Conservation (phyloP, 805 yeast species). For the Clavispora vitiphila region DNA sequence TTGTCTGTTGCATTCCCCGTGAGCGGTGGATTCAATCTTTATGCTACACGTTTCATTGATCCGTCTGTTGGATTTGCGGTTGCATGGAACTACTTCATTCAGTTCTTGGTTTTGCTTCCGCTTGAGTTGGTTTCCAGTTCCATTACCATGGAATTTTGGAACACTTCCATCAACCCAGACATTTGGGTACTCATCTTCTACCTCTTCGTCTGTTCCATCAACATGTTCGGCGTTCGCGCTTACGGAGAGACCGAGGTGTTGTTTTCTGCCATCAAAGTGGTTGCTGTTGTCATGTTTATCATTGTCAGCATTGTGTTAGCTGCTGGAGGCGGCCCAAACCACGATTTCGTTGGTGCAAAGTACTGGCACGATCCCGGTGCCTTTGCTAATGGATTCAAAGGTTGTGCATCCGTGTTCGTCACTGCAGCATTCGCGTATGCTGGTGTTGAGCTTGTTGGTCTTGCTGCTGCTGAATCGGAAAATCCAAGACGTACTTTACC, state of each 20-base stretch:
- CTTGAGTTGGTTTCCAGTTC: conserved; percentile 63
- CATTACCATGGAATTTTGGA: conserved; percentile 17
- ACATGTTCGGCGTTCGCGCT: conserved; percentile 48
- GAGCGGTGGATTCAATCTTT: conserved; percentile 59
- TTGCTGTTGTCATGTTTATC: conserved; percentile 45
- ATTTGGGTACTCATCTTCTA: conserved; percentile 53
- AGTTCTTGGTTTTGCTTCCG: conserved; percentile 59
- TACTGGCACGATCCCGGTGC: conserved; percentile 69
- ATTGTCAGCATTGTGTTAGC: conserved; percentile 43
- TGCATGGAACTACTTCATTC: conserved; percentile 59
- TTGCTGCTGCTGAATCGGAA: conserved; percentile 72
- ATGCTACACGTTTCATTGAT: conserved; percentile 50
- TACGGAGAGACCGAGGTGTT: conserved; percentile 57
- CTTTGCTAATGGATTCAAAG: conserved; percentile 61
- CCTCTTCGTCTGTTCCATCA: conserved; percentile 41
- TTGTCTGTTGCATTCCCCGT: conserved; percentile 15
- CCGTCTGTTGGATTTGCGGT: conserved; percentile 55
- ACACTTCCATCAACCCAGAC: conserved; percentile 13
- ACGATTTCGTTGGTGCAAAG: conserved; percentile 51
- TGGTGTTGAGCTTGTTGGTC: conserved; percentile 69
- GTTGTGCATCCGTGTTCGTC: conserved; percentile 67
- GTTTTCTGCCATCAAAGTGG: conserved; percentile 42
- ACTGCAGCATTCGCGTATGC: conserved; percentile 75
- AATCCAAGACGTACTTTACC: conserved; percentile 68
- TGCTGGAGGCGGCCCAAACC: conserved; percentile 53